phyloP scores from a whole-genome alignment of 1,284 basidiomycete genomes.

The Clitocybe nebularis region DNA sequence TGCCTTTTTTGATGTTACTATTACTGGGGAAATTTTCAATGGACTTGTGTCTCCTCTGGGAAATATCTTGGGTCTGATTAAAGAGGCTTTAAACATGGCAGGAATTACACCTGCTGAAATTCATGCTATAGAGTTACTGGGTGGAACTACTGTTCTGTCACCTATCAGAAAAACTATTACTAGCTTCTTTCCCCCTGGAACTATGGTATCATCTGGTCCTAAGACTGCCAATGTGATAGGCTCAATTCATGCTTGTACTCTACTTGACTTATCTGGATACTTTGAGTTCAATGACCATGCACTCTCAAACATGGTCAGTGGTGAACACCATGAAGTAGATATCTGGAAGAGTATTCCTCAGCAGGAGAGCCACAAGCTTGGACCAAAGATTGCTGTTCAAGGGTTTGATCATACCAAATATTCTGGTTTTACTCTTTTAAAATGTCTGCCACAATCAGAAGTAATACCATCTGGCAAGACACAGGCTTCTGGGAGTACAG shows the following conservation, averaged over 20 bases:
- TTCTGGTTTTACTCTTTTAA: no score
- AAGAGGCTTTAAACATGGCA: conserved; percentile 1
- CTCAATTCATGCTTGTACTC: conserved; percentile 3
- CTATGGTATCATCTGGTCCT: not conserved
- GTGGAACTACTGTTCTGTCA: conserved; percentile 2
- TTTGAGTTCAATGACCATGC: not conserved
- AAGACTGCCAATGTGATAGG: conserved; percentile 1
- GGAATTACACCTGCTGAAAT: not conserved
- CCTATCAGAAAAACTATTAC: conserved; percentile 4
- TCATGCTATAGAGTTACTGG: conserved; percentile 2
- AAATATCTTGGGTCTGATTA: conserved; percentile 2
- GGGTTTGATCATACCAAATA: no score
- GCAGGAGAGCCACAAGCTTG: no score
- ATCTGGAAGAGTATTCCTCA: no score
- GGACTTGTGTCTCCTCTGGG: conserved; percentile 1
- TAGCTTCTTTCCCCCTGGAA: conserved; percentile 4
- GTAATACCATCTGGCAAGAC: no score
- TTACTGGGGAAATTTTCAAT: conserved; percentile 3
- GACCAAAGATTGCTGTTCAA: no score
- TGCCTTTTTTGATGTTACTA: not conserved
- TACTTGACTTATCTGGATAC: not conserved
- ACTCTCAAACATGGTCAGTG: conserved; percentile 1
- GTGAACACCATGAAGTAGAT: no score
- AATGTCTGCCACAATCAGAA: no score
- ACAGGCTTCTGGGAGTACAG: no score